Base-by-base conservation (phyloP, 805 yeast genomes). In the Myxozyma monticola region DNA sequence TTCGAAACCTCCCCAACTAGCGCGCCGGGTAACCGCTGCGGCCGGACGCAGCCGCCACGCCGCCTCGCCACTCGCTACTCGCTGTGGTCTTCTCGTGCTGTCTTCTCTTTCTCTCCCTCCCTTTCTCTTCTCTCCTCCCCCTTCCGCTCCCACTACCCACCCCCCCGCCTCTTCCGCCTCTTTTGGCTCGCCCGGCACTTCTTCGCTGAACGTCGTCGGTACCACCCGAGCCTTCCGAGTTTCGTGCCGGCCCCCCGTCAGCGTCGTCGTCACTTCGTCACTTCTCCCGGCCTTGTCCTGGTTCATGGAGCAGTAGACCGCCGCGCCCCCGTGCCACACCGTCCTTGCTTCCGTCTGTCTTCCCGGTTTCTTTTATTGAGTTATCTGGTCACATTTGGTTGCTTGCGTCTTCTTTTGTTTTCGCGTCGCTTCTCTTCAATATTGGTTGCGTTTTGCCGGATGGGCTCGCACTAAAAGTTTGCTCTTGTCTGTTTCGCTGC, bases 171-270 rank as follows among this genome's bases (percentile, higher is more conserved):
- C n/a, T 18, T 17, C 25, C 5, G 45, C 24, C 38, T 42, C 47
- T 36, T 37, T 42, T 30, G 43, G 31, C 31, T 28, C 31, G 12
- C 20, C 43, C 41, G 46, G 29, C 50, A 24, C 47, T 45, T 50
- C 54, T 45, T 45, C 31, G 35, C 40, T 50, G 50, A 45, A 44
- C 39, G 40, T 35, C n/a, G 35, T 41, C 51, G 45, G 29, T 29
- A 17, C 25, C 33, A n/a, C n/a, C n/a, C n/a, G n/a, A n/a, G n/a
- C n/a, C n/a, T n/a, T n/a, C n/a, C n/a, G n/a, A n/a, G n/a, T n/a
- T n/a, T n/a, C n/a, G n/a, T n/a, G n/a, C n/a, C n/a, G n/a, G n/a
- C n/a, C n/a, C n/a, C n/a, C n/a, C n/a, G n/a, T n/a, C n/a, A n/a
- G n/a, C n/a, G 31, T 28, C 31, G 14, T 28, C 31, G 31, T 9